Base-by-base conservation (phyloP, 176 grass and related monocot species). In the Chrysopogon serrulatus region DNA sequence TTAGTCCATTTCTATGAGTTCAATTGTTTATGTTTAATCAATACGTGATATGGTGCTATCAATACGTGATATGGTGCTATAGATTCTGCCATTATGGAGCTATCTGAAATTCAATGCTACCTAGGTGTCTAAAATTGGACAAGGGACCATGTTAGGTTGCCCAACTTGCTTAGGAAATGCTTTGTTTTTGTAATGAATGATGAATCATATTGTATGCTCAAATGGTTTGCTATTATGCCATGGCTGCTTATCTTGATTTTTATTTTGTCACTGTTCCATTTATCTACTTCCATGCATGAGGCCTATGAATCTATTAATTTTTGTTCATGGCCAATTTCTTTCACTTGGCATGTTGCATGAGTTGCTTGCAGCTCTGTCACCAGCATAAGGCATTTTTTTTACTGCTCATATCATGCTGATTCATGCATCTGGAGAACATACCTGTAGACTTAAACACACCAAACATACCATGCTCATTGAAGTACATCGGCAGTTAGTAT, bases 341-440 rank as follows among this genome's bases (percentile, higher is more conserved):
- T 73, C 24, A 16, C 1, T 35, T 65, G 71, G 2, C 31, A n/a
- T 27, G 4, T 9, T 35, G 21, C 9, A 37, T 45, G 19, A 53
- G 64, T 81, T 49, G 44, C 44, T 37, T 80, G 63, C 32, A 68
- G 45, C 9, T 41, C 31, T 47, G 8, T 79, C 77, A 79, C 77
- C 61, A 66, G 19, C 42, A 67, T 64, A 15, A 80, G 28, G 8
- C 8, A 18, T 1, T 33, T 10, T 24, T 26, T 79, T 45, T 42
- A 34, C 6, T n/a, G 21, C 11, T 37, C 7, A 35, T 24, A 34
- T 47, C 17, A 44, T 44, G 53, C 18, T 6, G 51, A 27, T 65
- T 21, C 30, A 64, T 35, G 31, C 40, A 21, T 74, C 28, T 83
- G 42, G 39, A 13, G 21, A 64, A 36, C 41, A 74, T 51, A 49